Evolutionary conservation across 805 yeast species (phyloP), one percentile per base, ranked within the genome.

Genomic region (Sugiyamaella boreocaroliniensis): DNA sequence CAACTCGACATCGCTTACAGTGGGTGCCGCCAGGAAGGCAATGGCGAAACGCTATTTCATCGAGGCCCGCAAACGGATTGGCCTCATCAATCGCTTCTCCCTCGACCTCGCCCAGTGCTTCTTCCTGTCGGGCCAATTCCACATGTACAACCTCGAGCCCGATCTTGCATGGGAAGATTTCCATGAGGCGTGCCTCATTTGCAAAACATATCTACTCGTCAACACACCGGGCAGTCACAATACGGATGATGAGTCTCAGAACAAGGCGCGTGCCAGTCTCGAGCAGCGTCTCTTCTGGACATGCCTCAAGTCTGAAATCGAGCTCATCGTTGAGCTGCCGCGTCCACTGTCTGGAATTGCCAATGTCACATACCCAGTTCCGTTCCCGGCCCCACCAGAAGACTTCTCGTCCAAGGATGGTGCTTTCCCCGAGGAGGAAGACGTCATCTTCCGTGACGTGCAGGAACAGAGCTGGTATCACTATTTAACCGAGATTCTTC

Each of bases 211-310:
- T 37, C 34, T 55, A 19, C 40, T 51, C 40, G 43, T 48, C 18
- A 46, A 50, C 34, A 22, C 52, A 2, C 45, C 49, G 4, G 16
- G 16, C 10, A 45, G 26, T 8, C n/a, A 32, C 26, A 34, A 37
- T 10, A n/a, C 19, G 40, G 26, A 15, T 5, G 47, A 44, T n/a
- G 47, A 22, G 19, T 37, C 29, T 12, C 48, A 29, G n/a, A 47
- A 49, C 43, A 49, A 42, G 19, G 47, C 55, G 5, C 26, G 52
- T n/a, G 29, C 47, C n/a, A 43, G 51, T 45, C 40, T 54, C 2
- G 58, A 53, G 43, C 58, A 55, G 45, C 47, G 58, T 5, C 49
- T 55, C n/a, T 55, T 52, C 43, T 55, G 58, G 58, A 55, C 58
- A 11, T 55, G 55, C 34, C 51, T 55, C 34, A 55, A 55, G 43